Conservation (phyloP, 805 yeast genomes). For the Ogataea siamensis region DNA sequence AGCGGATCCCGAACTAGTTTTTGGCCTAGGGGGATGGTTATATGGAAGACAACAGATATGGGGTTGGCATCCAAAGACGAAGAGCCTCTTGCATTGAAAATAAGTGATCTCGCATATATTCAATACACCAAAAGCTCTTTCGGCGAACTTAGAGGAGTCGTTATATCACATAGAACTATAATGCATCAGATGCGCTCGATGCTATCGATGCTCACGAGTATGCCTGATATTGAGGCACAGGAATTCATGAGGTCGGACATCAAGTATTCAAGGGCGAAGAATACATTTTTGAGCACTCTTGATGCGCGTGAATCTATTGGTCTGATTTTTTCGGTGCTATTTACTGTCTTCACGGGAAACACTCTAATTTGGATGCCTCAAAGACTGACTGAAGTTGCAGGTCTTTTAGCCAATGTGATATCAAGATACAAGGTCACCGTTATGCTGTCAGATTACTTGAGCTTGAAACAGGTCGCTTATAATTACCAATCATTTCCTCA, state of each 20-base stretch:
- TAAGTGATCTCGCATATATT: constrained; percentile 86
- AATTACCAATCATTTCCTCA: constrained; percentile 91
- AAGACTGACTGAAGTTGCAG: constrained; percentile 70
- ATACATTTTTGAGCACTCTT: constrained; percentile 59
- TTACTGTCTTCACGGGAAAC: constrained; percentile 84
- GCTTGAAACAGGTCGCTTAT: constrained; percentile 84
- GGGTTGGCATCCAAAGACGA: constrained; percentile 63
- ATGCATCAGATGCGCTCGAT: constrained; percentile 84
- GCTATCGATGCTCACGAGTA: constrained; percentile 63
- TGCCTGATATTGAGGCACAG: constrained; percentile 41
- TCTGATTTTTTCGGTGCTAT: constrained; percentile 72
- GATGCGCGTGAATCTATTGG: constrained; percentile 84
- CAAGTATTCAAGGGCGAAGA: constrained; percentile 44
- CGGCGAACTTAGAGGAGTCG: constrained; percentile 92
- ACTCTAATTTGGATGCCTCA: constrained; percentile 77
- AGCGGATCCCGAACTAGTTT: constrained; percentile 24
- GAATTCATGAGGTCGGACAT: constrained; percentile 53
- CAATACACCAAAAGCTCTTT: constrained; percentile 88
- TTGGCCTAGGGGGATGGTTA: constrained; percentile 73
- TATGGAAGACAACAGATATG: constrained; percentile 85
- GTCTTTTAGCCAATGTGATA: constrained; percentile 79
- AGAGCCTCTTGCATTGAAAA: constrained; percentile 63
- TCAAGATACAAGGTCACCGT: constrained; percentile 70
- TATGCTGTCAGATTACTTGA: constrained; percentile 80
- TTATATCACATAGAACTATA: constrained; percentile 83